Conservation (phyloP, 1,139 yeast genomes). For the Geotrichum restrictum region DNA sequence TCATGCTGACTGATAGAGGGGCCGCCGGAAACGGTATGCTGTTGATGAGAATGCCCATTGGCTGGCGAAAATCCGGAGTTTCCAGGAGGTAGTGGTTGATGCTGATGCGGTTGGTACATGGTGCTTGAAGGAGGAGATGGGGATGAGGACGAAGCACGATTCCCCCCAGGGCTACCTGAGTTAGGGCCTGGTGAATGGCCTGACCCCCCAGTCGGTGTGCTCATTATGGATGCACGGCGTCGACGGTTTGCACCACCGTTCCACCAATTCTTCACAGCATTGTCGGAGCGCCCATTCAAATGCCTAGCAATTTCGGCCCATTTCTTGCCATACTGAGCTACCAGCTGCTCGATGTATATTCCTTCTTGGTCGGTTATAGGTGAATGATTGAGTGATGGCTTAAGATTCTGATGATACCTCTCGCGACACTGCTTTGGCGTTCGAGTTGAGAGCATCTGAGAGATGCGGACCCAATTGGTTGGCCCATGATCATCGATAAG, state of each 20-base stretch:
- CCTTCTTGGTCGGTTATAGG: slow-evolving; percentile 89
- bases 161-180: background rate
- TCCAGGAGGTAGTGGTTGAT: background rate
- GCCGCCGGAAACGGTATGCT: slow-evolving; percentile 10
- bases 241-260: slow-evolving; percentile 85
- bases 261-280: slow-evolving; percentile 96
- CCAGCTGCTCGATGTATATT: slow-evolving; percentile 70
- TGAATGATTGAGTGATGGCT: slow-evolving; percentile 73
- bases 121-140: background rate
- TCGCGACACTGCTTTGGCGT: slow-evolving; percentile 93
- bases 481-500: slow-evolving; percentile 75
- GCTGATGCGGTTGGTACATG: background rate
- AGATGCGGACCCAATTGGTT: slow-evolving; percentile 83
- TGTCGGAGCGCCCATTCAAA: slow-evolving; percentile 79
- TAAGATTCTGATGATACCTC: slow-evolving; percentile 85
- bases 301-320: slow-evolving; percentile 96
- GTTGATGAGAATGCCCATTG: background rate
- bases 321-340: slow-evolving; percentile 74
- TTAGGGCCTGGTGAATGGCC: background rate
- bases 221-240: slow-evolving; percentile 47
- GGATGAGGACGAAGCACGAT: background rate
- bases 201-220: background rate
- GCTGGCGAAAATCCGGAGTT: background rate
- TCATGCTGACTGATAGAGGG: slow-evolving; percentile 13
- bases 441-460: slow-evolving; percentile 67